phyloP scores from a whole-genome alignment of 345 rosid genomes.

The Abelmoschus esculentus region DNA sequence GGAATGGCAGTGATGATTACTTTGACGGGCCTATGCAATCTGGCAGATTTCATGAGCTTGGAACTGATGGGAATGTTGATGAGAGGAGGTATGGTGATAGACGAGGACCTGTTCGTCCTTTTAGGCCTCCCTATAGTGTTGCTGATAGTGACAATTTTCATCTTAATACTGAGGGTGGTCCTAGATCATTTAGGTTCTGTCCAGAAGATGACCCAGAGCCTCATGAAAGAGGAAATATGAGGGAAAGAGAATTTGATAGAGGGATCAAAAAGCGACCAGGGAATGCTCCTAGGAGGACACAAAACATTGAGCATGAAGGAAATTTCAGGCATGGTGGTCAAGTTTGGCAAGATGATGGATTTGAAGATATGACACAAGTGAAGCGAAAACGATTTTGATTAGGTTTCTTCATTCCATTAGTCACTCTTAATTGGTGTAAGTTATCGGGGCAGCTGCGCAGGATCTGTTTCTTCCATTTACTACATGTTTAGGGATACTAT shows the following conservation, averaged over 20 bases:
- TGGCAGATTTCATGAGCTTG: constrained; percentile 54
- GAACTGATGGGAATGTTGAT: constrained; percentile 45
- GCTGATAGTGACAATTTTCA: constrained; percentile 37
- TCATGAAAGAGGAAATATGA: constrained; percentile 43
- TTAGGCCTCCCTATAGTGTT: constrained; percentile 45
- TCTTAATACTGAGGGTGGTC: constrained; percentile 41
- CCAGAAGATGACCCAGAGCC: constrained; percentile 34
- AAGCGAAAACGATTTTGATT: constrained; percentile 59
- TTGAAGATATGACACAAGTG: constrained; percentile 40
- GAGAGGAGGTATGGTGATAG: constrained; percentile 66
- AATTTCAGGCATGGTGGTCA: constrained; percentile 23
- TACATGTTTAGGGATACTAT: background rate
- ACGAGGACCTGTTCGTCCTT: constrained; percentile 45
- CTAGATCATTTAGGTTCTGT: constrained; percentile 46
- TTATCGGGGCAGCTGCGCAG: background rate
- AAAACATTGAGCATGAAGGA: constrained; percentile 45
- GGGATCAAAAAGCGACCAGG: constrained; percentile 46
- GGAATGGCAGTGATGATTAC: constrained; percentile 43
- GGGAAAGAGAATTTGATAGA: constrained; percentile 58
- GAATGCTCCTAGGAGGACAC: constrained; percentile 45
- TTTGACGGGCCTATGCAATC: constrained; percentile 49
- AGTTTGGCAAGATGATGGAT: constrained; percentile 41
- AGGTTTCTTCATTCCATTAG: background rate
- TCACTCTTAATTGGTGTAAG: background rate
- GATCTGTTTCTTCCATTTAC: background rate